phyloP scores from a whole-genome alignment of 441 rosid genomes.

The Croton setiger region DNA sequence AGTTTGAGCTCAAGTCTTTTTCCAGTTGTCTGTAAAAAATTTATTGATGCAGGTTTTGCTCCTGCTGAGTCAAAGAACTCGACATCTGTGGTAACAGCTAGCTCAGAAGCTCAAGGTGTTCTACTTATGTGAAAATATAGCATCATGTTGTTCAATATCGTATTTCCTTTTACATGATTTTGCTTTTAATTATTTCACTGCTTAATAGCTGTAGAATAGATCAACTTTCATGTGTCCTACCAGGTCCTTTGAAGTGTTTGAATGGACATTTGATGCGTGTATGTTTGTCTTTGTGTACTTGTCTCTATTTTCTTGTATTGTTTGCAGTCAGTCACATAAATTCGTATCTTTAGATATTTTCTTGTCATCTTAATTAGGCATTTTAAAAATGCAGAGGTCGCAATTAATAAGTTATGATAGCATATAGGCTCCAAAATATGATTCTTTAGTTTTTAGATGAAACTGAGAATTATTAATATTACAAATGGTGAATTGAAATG shows the following conservation, averaged over 20 bases:
- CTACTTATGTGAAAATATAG: slow-evolving; percentile 6
- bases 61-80: slow-evolving; percentile 43
- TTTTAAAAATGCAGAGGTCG: not conserved
- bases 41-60: slow-evolving; percentile 60
- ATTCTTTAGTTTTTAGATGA: not conserved
- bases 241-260: not conserved
- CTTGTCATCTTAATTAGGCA: not conserved
- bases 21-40: slow-evolving; percentile 21
- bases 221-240: slow-evolving; percentile 4
- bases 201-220: slow-evolving; percentile 6
- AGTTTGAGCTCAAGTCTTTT: slow-evolving; percentile 5
- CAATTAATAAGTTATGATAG: not conserved
- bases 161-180: not conserved
- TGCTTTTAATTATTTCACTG: not conserved
- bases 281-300: not conserved
- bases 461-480: slow-evolving; percentile 3
- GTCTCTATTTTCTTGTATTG: not conserved
- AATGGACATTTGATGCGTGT: too few relatives aligned
- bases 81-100: slow-evolving; percentile 38
- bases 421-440: not conserved
- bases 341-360: not conserved
- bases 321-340: too few relatives aligned
- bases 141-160: not conserved
- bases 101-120: slow-evolving; percentile 47
- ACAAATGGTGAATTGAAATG: not conserved